Percentiles rank a stretch among this genome's conserved stretches.
phyloP scores from a whole-genome alignment of 1,284 basidiomycete genomes.

The Rhizoctonia solani region DNA sequence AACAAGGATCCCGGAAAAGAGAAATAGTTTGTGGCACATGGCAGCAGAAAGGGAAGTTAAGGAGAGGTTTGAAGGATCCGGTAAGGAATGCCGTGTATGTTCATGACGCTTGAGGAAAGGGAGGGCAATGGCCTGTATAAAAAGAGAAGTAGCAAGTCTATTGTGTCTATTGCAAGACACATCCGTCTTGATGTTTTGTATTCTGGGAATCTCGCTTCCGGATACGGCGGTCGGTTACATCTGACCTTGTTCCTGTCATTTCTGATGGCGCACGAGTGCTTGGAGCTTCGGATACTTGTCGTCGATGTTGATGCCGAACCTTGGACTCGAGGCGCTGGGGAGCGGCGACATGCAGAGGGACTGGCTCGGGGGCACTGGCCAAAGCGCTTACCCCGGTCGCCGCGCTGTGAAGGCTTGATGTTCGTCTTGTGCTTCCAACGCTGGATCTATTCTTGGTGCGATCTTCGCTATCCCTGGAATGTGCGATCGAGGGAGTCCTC shows the following conservation, averaged over 20 bases:
- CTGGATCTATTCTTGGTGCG: constrained; percentile 34
- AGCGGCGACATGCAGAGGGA: not conserved
- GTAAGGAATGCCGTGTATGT: not conserved
- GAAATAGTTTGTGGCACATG: too few relatives aligned
- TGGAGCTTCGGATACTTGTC: constrained; percentile 26
- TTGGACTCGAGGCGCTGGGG: not conserved
- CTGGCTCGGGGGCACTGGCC: constrained; percentile 3
- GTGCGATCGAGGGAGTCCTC: constrained; percentile 3
- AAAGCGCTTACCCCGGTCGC: constrained; percentile 26
- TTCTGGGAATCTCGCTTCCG: constrained; percentile 21
- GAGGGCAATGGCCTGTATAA: not conserved
- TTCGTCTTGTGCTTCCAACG: constrained; percentile 33
- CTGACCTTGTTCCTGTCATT: constrained; percentile 20
- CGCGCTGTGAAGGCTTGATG: constrained; percentile 37
- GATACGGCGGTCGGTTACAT: constrained; percentile 8
- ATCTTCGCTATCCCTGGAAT: constrained; percentile 33
- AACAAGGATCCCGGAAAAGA: not conserved
- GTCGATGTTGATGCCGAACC: not conserved
- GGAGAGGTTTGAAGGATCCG: not conserved
- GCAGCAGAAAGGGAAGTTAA: not conserved
- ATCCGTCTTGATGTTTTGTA: constrained; percentile 27
- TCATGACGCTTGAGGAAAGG: not conserved
- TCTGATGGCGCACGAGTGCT: constrained; percentile 11
- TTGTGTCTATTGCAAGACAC: constrained; percentile 29
- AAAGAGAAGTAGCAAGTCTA: too few relatives aligned